Conservation (phyloP, 495 filamentous ascomycete genomes). For the Annulohypoxylon stygium region DNA sequence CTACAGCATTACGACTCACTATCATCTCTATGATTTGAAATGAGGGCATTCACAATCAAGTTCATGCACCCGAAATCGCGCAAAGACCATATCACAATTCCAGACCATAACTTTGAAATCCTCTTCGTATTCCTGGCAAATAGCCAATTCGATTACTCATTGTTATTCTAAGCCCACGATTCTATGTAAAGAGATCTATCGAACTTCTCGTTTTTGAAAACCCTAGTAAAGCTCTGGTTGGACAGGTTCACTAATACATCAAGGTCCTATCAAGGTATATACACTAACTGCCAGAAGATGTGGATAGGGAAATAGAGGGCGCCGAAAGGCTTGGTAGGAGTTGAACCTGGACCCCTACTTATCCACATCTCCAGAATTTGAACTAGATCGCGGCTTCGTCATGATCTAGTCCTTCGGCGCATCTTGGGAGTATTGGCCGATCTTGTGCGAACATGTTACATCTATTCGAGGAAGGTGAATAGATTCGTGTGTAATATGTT, state of each 20-base stretch:
- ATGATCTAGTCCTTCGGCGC: neutral
- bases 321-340: too few relatives aligned
- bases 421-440: neutral
- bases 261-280: neutral
- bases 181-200: slow-evolving; percentile 2
- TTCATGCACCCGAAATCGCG: neutral
- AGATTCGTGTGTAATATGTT: slow-evolving; percentile 95
- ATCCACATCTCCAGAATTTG: too few relatives aligned
- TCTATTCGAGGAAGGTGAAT: slow-evolving; percentile 73
- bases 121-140: neutral
- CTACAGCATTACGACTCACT: neutral
- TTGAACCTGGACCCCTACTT: too few relatives aligned
- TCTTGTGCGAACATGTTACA: neutral
- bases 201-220: neutral
- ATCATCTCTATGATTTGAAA: neutral
- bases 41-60: neutral
- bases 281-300: neutral
- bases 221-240: neutral
- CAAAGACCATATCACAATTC: neutral
- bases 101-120: neutral
- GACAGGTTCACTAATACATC: slow-evolving; percentile 4
- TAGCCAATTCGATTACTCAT: neutral
- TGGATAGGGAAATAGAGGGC: too few relatives aligned
- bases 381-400: neutral
- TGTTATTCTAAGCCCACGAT: neutral